Base-by-base conservation (phyloP, 2,329 filamentous ascomycete species). In the Fonsecaea pedrosoi region DNA sequence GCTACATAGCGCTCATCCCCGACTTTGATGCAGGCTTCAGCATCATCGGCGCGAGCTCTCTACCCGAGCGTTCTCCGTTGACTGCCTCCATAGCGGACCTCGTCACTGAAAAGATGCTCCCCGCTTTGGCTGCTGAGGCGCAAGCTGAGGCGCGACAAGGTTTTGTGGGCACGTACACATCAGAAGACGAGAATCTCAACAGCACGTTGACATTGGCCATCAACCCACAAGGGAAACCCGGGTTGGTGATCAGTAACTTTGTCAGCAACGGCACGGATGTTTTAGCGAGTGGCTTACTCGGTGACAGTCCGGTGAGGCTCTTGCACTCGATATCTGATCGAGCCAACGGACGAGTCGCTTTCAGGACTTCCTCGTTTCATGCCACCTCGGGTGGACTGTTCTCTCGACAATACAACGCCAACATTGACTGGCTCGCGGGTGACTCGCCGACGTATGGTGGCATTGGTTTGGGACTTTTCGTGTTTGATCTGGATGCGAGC, bases 11-110 rank as follows among this genome's bases (percentile, higher is more conserved):
- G 1, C 72, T 85, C 2, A 70, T 83, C 2, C 82, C 82, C 0
- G 82, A 84, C 62, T 83, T 78, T 60, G 76, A 80, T 60, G 74
- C 81, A 12, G 82, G 82, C 0, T 80, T 84, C 67, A 77, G 74
- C 2, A 73, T 82, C 21, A 73, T 83, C 0, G 69, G 76, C 1
- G 81, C 79, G 9, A 84, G 4, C 67, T 83, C 2, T 82, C 80
- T 0, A 81, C 83, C 65, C 82, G 77, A 57, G 76, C 74, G 55
- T 38, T 67, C 38, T 35, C 12, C 79, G 56, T 73, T 81, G 13
- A 81, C 82, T 0, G 79, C 83, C 64, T 75, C 74, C 1, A 71
- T 82, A 18, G 73, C 83, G 4, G 75, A 78, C 62, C 45, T 74
- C 7, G 66, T 80, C n/a, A 68, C 66, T 0, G 70, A 75, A 21